Evolutionary conservation across 2,329 filamentous ascomycete species (phyloP), one percentile per base, ranked within the genome.

Genomic region (Aspergillus sp.): DNA sequence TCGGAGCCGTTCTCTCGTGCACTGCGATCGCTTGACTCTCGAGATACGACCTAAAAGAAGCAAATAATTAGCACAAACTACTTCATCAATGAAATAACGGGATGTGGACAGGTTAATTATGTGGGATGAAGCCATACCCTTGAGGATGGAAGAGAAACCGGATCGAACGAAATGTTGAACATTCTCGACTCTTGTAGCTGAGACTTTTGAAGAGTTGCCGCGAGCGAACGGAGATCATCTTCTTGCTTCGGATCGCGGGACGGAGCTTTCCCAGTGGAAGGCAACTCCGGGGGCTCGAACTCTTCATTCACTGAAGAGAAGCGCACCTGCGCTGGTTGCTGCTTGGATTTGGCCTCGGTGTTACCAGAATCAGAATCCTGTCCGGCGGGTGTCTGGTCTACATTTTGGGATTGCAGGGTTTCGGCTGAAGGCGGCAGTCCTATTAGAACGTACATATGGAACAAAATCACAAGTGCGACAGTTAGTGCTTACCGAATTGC

Each of bases 111-210:
- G 19, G 11, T 3, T 19, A 2, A 47, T 21, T 1, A 35, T 49
- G n/a, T 39, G 23, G 57, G 33, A n/a, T 44, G 24, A 50, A 40
- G 43, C 75, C 75, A 52, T 75, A 79, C 75, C 62, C 75, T 74
- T 44, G 70, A 77, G 15, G 74, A 68, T 59, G 95, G 93, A 52
- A 98, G 81, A 37, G 95, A 98, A 62, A 96, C 87, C 35, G 93
- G 89, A 72, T 97, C 93, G 70, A 93, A 98, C 44, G 89, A 87
- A 76, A 91, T 96, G 71, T 92, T 90, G 71, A 89, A 90, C 80
- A 96, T 86, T 62, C 93, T 86, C 57, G 86, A 84, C 67, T 93
- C 89, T 77, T 97, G 93, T 60, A 96, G 82, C 66, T 88, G 86
- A 47, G 87, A 84, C 61, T 86, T 86, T 63, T 91, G 89, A 24